Percentiles rank a stretch among this genome's conserved stretches.
Evolutionary conservation across 495 filamentous ascomycete species (phyloP).

Genomic region (Penicillium lividum): DNA sequence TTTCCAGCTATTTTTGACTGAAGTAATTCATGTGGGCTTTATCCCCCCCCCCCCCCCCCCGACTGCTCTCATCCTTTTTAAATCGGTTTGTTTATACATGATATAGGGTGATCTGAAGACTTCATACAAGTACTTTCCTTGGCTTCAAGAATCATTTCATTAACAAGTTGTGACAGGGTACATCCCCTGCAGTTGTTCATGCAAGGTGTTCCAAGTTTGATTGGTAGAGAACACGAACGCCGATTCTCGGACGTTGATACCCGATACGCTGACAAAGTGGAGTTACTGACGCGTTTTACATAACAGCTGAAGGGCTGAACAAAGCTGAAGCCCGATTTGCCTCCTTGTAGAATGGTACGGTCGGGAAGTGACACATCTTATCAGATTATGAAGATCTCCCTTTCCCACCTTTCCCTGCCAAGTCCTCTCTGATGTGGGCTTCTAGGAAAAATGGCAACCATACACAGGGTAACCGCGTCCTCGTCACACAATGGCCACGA

Average conservation of each 20-base stretch:
- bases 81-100: too few species aligned
- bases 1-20: too few species aligned
- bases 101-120: too few species aligned
- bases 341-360: background rate
- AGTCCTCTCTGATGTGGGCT: background rate
- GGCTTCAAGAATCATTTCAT: too few species aligned
- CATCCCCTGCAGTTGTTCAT: too few species aligned
- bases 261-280: background rate
- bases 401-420: background rate
- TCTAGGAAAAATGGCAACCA: background rate
- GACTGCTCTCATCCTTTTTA: too few species aligned
- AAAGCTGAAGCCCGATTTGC: background rate
- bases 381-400: conserved; percentile 1
- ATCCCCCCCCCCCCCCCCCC: too few species aligned
- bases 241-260: background rate
- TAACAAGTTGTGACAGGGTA: too few species aligned
- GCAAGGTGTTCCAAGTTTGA: too few species aligned
- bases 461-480: background rate
- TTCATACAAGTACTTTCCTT: too few species aligned
- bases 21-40: too few species aligned
- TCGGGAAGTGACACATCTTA: background rate
- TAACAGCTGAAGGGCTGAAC: background rate
- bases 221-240: background rate
- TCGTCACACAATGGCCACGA: background rate
- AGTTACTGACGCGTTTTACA: background rate